phyloP scores from a whole-genome alignment of 495 filamentous ascomycete species.

The Lepidopterella palustris region DNA sequence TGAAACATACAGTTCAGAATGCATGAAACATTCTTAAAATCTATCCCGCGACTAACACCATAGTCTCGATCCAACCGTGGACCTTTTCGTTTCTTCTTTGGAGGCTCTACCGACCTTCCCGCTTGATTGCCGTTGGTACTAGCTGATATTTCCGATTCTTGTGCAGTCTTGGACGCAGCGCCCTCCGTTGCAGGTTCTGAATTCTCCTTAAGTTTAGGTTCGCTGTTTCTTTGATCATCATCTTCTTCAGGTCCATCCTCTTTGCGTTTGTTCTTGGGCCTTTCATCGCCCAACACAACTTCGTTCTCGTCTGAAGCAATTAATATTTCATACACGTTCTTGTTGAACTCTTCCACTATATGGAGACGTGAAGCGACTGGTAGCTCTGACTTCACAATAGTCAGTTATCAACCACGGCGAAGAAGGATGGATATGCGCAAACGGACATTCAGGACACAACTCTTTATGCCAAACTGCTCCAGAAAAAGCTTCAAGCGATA shows the following conservation, averaged over 20 bases:
- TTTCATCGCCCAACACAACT: conserved; percentile 56
- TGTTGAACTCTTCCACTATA: conserved; percentile 96
- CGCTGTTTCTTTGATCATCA: conserved; percentile 21
- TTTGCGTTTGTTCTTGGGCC: conserved; percentile 33
- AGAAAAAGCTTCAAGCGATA: conserved; percentile 94
- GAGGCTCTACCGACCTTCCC: conserved; percentile 19
- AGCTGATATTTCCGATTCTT: too few species aligned
- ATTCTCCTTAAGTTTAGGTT: conserved; percentile 1
- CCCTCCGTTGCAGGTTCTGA: conserved; percentile 6
- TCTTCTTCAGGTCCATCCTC: conserved; percentile 25
- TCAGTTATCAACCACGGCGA: too few species aligned
- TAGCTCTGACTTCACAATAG: too few species aligned
- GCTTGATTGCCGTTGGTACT: conserved; percentile 13
- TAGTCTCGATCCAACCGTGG: conserved; percentile 71
- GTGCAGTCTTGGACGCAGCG: too few species aligned
- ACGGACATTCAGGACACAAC: conserved; percentile 91
- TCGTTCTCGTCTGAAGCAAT: conserved; percentile 94
- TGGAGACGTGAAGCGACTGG: conserved; percentile 89
- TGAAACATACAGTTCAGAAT: conserved; percentile 99
- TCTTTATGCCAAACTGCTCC: conserved; percentile 91
- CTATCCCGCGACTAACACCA: conserved; percentile 86
- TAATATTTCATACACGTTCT: conserved; percentile 91
- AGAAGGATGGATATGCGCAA: too few species aligned
- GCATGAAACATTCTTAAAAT: conserved; percentile 90
- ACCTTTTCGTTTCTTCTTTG: conserved; percentile 58